Conservation (phyloP, 768 basidiomycete species). For the Panus rudis region DNA sequence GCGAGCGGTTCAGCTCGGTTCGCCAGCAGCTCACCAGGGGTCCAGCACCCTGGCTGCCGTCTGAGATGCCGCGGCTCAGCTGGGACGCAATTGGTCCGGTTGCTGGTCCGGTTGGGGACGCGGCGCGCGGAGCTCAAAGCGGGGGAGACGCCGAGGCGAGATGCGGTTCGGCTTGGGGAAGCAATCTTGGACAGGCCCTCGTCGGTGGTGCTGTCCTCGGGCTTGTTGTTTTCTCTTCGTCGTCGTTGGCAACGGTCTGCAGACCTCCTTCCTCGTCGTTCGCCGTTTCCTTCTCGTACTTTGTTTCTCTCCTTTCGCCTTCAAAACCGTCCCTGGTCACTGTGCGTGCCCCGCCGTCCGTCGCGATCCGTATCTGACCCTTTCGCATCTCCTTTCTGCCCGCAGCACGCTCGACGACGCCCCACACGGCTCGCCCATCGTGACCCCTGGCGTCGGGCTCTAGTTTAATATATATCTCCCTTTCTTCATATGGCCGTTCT, state of each 20-base stretch:
- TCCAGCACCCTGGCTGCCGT: too few relatives aligned
- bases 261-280: slow-evolving; percentile 5
- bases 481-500: slow-evolving; percentile 71
- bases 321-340: slow-evolving; percentile 18
- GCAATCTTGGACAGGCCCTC: too few relatives aligned
- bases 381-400: slow-evolving; percentile 9
- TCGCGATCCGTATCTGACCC: slow-evolving; percentile 16
- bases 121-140: too few relatives aligned
- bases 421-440: slow-evolving; percentile 6
- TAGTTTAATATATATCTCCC: not conserved
- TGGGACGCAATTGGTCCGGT: too few relatives aligned
- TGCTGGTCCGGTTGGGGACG: too few relatives aligned
- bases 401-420: slow-evolving; percentile 7
- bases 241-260: slow-evolving; percentile 10
- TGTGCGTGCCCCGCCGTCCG: slow-evolving; percentile 14
- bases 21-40: too few relatives aligned
- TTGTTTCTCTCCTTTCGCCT: slow-evolving; percentile 15
- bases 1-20: too few relatives aligned
- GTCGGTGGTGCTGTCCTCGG: slow-evolving; percentile 18
- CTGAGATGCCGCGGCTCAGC: too few relatives aligned
- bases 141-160: too few relatives aligned
- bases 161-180: too few relatives aligned
- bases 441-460: not conserved
- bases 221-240: slow-evolving; percentile 8
- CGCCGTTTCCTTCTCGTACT: slow-evolving; percentile 13